Base-by-base conservation (phyloP, 805 yeast genomes). In the Zygosaccharomyces pseudorouxii region DNA sequence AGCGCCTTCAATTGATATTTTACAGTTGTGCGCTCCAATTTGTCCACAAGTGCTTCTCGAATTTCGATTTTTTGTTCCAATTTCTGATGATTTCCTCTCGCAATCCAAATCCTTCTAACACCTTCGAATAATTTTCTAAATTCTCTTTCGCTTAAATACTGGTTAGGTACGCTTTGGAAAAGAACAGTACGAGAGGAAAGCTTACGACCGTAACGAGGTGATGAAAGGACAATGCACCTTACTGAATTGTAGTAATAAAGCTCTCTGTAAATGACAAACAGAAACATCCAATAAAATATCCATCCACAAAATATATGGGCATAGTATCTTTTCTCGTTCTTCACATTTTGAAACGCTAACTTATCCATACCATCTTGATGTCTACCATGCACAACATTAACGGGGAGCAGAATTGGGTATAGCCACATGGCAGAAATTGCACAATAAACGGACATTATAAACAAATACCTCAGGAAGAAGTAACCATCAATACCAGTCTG, bases 401-500 rank as follows among this genome's bases (percentile, higher is more conserved):
- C 74, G 0, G 98, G 93, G n/a, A 93, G 73, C 47, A 92, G 70
- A 43, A 92, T 76, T 6, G 85, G 82, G 74, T 78, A 80, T 5
- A 81, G 70, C 25, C 81, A 57, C 3, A 77, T 27, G 47, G 80
- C 65, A 4, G 87, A 86, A 38, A 80, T 69, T 1, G 81, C 73
- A 49, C 82, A 79, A 36, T 81, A 62, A 5, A 71, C 51, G 10
- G 78, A 71, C 53, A 88, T 71, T 31, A 85, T 59, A 43, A 78
- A 74, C 25, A 93, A 66, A 62, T 86, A 93, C 55, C 99, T 75
- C 52, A 89, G 69, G 65, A 90, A 92, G 62, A 93, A 83, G 71
- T 87, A 92, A 4, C 97, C 97, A 64, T 92, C 98, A n/a, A 92
- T 64, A 14, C 97, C 98, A 18, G 93, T 84, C 59, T 92, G 95